Evolutionary conservation across 495 filamentous ascomycete species (phyloP).

Genomic region (Podospora sp.): DNA sequence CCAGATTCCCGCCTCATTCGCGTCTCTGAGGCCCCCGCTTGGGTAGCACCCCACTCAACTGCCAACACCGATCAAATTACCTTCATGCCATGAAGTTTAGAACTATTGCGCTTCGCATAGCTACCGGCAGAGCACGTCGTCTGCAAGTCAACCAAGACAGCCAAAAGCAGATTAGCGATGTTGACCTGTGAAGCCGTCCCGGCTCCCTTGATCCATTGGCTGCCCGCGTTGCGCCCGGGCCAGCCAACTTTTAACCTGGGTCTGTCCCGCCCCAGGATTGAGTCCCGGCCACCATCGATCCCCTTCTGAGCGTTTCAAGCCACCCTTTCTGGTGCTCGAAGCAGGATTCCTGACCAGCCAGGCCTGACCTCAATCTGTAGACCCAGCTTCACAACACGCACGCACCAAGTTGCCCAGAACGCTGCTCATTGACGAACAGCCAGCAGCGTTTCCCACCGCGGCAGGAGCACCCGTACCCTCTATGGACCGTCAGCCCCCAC

Average conservation of each 20-base stretch:
- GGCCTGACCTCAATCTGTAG: constrained; percentile 10
- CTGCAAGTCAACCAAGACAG: constrained; percentile 16
- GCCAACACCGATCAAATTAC: neutral
- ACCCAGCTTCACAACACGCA: constrained; percentile 15
- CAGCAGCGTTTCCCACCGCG: neutral
- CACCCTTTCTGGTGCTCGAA: constrained; percentile 12
- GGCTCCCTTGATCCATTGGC: neutral
- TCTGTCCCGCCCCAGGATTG: constrained; percentile 5
- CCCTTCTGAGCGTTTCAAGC: neutral
- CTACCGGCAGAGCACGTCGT: constrained; percentile 7
- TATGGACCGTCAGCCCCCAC: neutral
- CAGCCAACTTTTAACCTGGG: neutral
- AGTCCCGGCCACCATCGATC: constrained; percentile 10
- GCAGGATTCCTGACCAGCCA: constrained; percentile 3
- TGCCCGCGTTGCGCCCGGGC: neutral
- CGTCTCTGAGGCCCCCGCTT: neutral
- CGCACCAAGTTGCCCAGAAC: neutral
- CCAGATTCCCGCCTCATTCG: neutral
- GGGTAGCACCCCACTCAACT: neutral
- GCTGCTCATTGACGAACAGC: neutral
- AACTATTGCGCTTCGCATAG: neutral
- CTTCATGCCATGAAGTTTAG: neutral
- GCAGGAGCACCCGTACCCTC: neutral
- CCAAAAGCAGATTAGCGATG: neutral
- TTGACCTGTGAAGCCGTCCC: neutral